Base-by-base conservation (phyloP, 495 filamentous ascomycete species). In the Darksidea phi region DNA sequence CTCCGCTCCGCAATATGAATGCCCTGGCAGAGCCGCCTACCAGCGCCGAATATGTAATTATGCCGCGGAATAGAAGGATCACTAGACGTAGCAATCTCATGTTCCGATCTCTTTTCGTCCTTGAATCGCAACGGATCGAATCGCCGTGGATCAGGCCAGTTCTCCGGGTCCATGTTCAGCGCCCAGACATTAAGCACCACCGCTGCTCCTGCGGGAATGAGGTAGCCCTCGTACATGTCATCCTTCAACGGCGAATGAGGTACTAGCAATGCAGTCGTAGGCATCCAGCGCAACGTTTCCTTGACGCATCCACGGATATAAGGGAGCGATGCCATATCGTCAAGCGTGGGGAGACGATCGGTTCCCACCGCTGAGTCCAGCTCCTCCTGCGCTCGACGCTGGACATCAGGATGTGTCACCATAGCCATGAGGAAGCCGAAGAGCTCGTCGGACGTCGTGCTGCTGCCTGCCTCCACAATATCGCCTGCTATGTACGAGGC, bases 71-170 rank as follows among this genome's bases (percentile, higher is more conserved):
- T n/a, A 6, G n/a, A 38, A 1, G 10, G 12, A 12, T 64, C 61
- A 11, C 1, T 4, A 5, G 23, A 23, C 6, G 48, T 17, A 2
- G 61, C 20, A 0, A 13, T 28, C 25, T 61, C 1, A 13, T 48
- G 1, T 25, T 38, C 43, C 20, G 23, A 48, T n/a, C 24, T 41
- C 3, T 51, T 18, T 38, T 61, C 36, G 36, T 79, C 76, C 34
- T 80, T 71, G 66, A 74, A 86, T 6, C 78, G 80, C 26, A 80
- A 77, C 1, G 83, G 84, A 15, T 74, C 72, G 72, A 78, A 86
- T 47, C 63, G 72, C 18, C 81, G 78, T 1, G 82, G 80, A 34
- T 81, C 77, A 2, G 80, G 76, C 60, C 82, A 82, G 41, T 70
- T 74, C 23, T 67, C 59, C 0, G 76, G 75, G 47, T 80, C 71